Conservation (phyloP, 2,329 filamentous ascomycete species). For the Aspergillus neotritici region DNA sequence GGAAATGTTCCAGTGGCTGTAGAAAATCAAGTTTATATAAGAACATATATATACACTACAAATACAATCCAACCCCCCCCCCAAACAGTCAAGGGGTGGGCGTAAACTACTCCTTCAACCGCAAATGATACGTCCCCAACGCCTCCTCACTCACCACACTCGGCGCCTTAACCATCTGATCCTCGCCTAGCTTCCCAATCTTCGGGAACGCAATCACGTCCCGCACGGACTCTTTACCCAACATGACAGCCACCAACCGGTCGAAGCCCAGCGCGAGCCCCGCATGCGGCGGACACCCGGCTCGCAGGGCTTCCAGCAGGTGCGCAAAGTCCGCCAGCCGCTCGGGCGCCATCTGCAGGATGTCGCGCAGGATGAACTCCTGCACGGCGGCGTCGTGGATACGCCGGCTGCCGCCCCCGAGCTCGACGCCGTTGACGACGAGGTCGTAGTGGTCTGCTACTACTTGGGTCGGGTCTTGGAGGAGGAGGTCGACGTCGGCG, state of each 20-base stretch:
- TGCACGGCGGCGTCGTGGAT: constrained; percentile 83
- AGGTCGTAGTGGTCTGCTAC: constrained; percentile 91
- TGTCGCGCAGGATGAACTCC: constrained; percentile 74
- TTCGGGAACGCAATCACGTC: constrained; percentile 98
- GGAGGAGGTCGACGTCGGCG: constrained; percentile 67
- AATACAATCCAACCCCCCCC: no score
- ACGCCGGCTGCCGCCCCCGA: constrained; percentile 87
- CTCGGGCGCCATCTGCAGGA: constrained; percentile 69
- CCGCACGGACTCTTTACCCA: constrained; percentile 68
- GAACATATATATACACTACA: no score
- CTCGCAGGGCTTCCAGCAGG: constrained; percentile 70
- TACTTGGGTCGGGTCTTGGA: constrained; percentile 64
- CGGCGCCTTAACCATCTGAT: constrained; percentile 75
- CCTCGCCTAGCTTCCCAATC: constrained; percentile 81
- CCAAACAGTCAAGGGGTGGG: no score
- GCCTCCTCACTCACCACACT: constrained; percentile 59
- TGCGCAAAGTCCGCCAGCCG: constrained; percentile 79
- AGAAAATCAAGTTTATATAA: no score
- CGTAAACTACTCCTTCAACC: constrained; percentile 22
- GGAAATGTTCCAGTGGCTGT: no score
- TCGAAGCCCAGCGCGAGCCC: constrained; percentile 93
- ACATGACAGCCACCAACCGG: constrained; percentile 72
- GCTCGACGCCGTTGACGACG: constrained; percentile 88
- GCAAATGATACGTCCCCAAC: constrained; percentile 55
- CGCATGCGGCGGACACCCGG: constrained; percentile 90